Evolutionary conservation across 2,329 filamentous ascomycete genomes (phyloP).

Genomic region (Fonsecaea pugnacius): DNA sequence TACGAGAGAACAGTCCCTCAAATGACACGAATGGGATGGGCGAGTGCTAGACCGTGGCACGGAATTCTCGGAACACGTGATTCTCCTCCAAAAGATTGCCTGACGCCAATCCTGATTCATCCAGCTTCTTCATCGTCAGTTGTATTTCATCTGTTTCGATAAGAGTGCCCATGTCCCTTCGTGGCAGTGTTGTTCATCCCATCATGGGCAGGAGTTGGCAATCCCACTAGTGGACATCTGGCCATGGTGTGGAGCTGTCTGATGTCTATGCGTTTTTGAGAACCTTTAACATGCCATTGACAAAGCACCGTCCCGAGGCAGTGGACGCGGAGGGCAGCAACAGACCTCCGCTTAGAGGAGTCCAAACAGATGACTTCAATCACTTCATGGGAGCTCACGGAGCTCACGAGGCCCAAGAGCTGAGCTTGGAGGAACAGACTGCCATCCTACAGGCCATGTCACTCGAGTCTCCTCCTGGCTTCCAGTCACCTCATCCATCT

Average conservation of each 20-base stretch:
- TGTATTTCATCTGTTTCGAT: background rate
- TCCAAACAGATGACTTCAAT: slow-evolving; percentile 28
- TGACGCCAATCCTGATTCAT: background rate
- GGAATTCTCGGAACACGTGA: background rate
- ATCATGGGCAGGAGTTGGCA: background rate
- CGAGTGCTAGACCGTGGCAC: background rate
- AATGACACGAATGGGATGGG: background rate
- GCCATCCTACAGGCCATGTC: slow-evolving; percentile 32
- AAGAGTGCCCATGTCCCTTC: background rate
- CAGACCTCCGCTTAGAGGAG: slow-evolving; percentile 16
- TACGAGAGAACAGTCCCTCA: no score
- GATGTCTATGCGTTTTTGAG: background rate
- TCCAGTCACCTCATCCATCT: slow-evolving; percentile 13
- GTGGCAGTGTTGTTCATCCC: background rate
- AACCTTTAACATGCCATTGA: slow-evolving; percentile 8
- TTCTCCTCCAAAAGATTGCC: background rate
- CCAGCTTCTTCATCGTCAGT: background rate
- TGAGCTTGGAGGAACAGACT: slow-evolving; percentile 29
- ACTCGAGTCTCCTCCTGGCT: slow-evolving; percentile 28
- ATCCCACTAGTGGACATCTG: background rate
- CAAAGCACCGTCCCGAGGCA: slow-evolving; percentile 2
- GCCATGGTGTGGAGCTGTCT: slow-evolving; percentile 1
- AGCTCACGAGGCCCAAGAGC: slow-evolving; percentile 5
- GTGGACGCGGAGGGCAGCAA: slow-evolving; percentile 1
- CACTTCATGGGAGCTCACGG: slow-evolving; percentile 12